phyloP scores from a whole-genome alignment of 805 yeast genomes.

The Yamadazyma philogaea region DNA sequence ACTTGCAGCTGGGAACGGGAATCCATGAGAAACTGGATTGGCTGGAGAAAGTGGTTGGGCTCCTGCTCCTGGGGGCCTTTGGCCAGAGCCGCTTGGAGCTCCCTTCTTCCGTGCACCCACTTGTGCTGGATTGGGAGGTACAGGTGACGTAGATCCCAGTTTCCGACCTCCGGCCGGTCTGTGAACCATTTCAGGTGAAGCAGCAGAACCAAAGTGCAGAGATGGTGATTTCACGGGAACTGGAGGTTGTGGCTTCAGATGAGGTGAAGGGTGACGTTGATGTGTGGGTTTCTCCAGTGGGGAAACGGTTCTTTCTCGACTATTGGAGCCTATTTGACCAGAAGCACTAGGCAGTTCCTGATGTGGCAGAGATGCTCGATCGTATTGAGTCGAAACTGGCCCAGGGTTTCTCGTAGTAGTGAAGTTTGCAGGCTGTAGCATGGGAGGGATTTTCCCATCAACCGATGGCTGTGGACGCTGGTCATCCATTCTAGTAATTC shows the following conservation, averaged over 20 bases:
- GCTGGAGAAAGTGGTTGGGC: too few species aligned
- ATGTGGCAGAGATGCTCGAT: not conserved
- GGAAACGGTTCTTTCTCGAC: not conserved
- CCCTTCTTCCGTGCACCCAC: too few species aligned
- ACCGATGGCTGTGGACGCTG: not conserved
- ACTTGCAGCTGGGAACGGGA: not conserved
- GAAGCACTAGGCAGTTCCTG: not conserved
- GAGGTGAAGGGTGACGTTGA: not conserved
- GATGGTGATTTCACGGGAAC: not conserved
- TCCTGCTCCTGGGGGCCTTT: not conserved
- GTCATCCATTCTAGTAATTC: not conserved
- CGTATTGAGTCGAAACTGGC: not conserved
- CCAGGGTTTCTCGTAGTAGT: not conserved
- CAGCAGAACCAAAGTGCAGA: too few species aligned
- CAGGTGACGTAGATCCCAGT: too few species aligned
- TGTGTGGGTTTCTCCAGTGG: not conserved
- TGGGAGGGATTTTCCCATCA: slow-evolving; percentile 4
- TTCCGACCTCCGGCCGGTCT: too few species aligned
- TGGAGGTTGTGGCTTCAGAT: not conserved
- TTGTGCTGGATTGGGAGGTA: too few species aligned
- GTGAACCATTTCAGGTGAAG: too few species aligned
- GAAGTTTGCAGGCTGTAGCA: slow-evolving; percentile 5
- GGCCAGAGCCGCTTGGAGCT: not conserved
- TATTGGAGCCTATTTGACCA: not conserved
- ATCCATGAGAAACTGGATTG: not conserved